Conservation (phyloP, 768 basidiomycete species). For the Amyloporia xantha region DNA sequence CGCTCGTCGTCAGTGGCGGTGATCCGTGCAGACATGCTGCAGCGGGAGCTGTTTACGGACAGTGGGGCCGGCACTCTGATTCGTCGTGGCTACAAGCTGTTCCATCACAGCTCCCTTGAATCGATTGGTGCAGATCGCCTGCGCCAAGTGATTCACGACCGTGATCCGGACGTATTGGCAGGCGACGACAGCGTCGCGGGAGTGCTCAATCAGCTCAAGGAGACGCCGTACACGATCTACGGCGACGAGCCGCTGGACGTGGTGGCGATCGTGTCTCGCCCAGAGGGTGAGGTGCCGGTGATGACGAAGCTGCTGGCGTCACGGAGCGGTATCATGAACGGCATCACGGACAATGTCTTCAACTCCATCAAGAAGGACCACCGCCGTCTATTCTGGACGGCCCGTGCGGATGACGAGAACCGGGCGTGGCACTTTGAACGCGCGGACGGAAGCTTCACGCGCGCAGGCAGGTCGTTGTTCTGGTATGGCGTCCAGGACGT, state of each 20-base stretch:
- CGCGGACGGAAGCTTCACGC: constrained; percentile 94
- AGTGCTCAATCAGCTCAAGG: constrained; percentile 74
- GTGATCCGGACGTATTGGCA: constrained; percentile 84
- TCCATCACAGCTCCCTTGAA: constrained; percentile 79
- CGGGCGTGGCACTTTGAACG: constrained; percentile 98
- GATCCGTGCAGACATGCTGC: constrained; percentile 86
- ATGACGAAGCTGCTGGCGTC: constrained; percentile 90
- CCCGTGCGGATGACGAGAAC: constrained; percentile 92
- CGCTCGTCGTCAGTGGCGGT: constrained; percentile 98
- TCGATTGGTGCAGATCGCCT: constrained; percentile 89
- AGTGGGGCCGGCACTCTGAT: constrained; percentile 97
- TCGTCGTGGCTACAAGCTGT: constrained; percentile 95
- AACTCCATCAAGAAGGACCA: constrained; percentile 95
- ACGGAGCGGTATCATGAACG: constrained; percentile 85
- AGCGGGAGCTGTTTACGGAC: constrained; percentile 98
- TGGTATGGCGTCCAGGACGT: constrained; percentile 97
- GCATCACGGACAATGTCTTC: constrained; percentile 96
- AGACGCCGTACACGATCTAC: constrained; percentile 87
- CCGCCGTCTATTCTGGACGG: constrained; percentile 95
- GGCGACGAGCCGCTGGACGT: constrained; percentile 98
- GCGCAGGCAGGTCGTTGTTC: constrained; percentile 89
- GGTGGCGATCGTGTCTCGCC: constrained; percentile 89
- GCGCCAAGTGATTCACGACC: constrained; percentile 90
- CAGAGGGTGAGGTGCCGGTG: constrained; percentile 81
- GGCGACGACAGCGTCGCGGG: constrained; percentile 84